Percentiles rank a stretch among this genome's conserved stretches.
phyloP scores from a whole-genome alignment of 2,329 filamentous ascomycete species.

The Trichoderma aggressivum region DNA sequence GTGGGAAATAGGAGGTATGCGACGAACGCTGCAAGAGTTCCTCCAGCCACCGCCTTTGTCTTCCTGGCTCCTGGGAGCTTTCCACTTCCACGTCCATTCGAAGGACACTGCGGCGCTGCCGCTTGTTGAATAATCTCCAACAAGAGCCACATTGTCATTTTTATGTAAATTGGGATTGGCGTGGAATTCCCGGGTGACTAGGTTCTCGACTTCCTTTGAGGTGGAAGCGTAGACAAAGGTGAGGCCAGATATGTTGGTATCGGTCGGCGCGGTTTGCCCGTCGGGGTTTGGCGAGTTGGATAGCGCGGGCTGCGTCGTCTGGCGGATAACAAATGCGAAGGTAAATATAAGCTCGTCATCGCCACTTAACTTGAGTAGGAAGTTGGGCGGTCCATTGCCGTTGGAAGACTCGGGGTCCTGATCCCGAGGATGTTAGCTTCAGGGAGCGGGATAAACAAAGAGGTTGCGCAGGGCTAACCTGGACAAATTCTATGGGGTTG shows the following conservation, averaged over 20 bases:
- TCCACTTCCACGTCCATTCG: constrained; percentile 97
- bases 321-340: constrained; percentile 80
- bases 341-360: constrained; percentile 91
- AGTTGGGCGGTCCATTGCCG: constrained; percentile 56
- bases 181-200: constrained; percentile 93
- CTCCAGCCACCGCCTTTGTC: constrained; percentile 91
- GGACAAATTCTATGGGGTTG: constrained; percentile 81
- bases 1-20: background rate
- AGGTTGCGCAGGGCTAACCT: constrained; percentile 55
- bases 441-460: constrained; percentile 16
- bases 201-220: constrained; percentile 81
- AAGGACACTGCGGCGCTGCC: constrained; percentile 84
- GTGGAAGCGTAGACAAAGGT: constrained; percentile 91
- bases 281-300: constrained; percentile 47
- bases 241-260: constrained; percentile 80
- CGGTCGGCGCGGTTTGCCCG: constrained; percentile 46
- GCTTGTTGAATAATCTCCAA: constrained; percentile 85
- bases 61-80: constrained; percentile 75
- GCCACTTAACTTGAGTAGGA: constrained; percentile 82
- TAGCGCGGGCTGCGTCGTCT: constrained; percentile 38
- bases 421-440: constrained; percentile 15
- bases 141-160: constrained; percentile 89
- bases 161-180: constrained; percentile 97
- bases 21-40: constrained; percentile 80
- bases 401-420: constrained; percentile 72